Evolutionary conservation across 176 grass and related monocot genomes (phyloP).

Genomic region (Otatea glauca): DNA sequence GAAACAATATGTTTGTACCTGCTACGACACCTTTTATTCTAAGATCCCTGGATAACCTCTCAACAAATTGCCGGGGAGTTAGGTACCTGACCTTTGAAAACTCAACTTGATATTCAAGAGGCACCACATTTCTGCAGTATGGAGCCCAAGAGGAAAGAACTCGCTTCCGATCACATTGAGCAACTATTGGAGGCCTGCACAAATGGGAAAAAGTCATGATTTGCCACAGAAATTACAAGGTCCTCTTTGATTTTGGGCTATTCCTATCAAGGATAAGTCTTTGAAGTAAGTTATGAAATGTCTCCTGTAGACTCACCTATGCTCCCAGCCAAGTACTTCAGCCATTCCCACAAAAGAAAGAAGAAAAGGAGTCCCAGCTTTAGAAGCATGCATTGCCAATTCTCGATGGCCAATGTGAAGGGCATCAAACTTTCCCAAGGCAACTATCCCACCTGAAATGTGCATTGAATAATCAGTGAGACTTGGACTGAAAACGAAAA

Average conservation of each 20-base stretch:
- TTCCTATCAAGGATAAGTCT: not conserved
- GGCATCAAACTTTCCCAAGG: slow-evolving; percentile 98
- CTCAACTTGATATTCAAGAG: slow-evolving; percentile 82
- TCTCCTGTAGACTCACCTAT: slow-evolving; percentile 59
- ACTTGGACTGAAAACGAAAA: slow-evolving; percentile 21
- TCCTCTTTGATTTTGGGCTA: slow-evolving; percentile 14
- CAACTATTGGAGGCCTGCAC: slow-evolving; percentile 85
- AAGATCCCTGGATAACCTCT: slow-evolving; percentile 89
- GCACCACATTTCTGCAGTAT: slow-evolving; percentile 59
- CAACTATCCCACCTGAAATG: slow-evolving; percentile 89
- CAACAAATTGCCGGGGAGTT: slow-evolving; percentile 89
- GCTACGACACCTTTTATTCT: slow-evolving; percentile 77
- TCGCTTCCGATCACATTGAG: slow-evolving; percentile 78
- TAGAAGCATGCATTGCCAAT: slow-evolving; percentile 87
- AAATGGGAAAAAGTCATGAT: slow-evolving; percentile 7
- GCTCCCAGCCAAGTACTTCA: slow-evolving; percentile 95
- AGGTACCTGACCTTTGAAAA: slow-evolving; percentile 80
- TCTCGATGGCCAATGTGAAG: slow-evolving; percentile 95
- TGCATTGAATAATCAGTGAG: slow-evolving; percentile 28
- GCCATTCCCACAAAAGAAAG: slow-evolving; percentile 97
- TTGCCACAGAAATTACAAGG: not conserved
- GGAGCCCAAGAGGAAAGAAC: slow-evolving; percentile 87
- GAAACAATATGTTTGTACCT: slow-evolving; percentile 65
- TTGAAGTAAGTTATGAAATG: slow-evolving; percentile 9
- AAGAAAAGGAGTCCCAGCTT: slow-evolving; percentile 82